These are phyloP conservation scores for Penicillium capsulatum DNA, from an alignment of 2,329 filamentous ascomycete species.

Conservation along the genomic window DNA sequence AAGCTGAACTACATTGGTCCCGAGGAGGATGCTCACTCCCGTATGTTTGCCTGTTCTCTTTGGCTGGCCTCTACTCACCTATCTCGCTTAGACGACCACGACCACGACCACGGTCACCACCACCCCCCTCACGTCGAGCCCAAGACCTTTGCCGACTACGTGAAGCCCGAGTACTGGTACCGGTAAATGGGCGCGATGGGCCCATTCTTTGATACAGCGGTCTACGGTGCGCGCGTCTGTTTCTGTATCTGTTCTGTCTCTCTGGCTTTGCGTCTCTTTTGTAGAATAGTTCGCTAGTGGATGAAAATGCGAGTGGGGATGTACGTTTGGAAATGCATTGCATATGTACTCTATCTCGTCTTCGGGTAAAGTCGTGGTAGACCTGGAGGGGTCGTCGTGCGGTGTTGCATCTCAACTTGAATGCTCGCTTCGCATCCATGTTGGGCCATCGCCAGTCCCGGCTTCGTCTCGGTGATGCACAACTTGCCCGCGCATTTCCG, in stretches of 20 bases:
- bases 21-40: constrained; percentile 64
- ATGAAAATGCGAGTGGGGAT: constrained; percentile 26
- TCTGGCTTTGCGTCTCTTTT: constrained; percentile 22
- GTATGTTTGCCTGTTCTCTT: constrained; percentile 37
- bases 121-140: constrained; percentile 67
- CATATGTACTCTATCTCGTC: background rate
- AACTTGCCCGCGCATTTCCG: too few relatives aligned
- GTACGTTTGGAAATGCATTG: constrained; percentile 15
- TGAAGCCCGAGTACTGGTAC: constrained; percentile 93
- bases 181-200: constrained; percentile 35
- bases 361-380: too few relatives aligned
- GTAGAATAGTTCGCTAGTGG: constrained; percentile 29
- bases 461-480: too few relatives aligned
- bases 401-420: too few relatives aligned
- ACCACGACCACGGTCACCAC: constrained; percentile 38
- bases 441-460: too few relatives aligned
- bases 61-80: too few relatives aligned
- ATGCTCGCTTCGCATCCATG: too few relatives aligned
- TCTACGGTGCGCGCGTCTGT: constrained; percentile 13
- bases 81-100: constrained; percentile 6
- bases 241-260: constrained; percentile 22
- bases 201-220: constrained; percentile 17
- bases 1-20: constrained; percentile 97
- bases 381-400: too few relatives aligned
- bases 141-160: constrained; percentile 94